These are phyloP conservation scores for Sherardia arvensis DNA, from an alignment of 257 asterid species.

Conservation along the genomic window DNA sequence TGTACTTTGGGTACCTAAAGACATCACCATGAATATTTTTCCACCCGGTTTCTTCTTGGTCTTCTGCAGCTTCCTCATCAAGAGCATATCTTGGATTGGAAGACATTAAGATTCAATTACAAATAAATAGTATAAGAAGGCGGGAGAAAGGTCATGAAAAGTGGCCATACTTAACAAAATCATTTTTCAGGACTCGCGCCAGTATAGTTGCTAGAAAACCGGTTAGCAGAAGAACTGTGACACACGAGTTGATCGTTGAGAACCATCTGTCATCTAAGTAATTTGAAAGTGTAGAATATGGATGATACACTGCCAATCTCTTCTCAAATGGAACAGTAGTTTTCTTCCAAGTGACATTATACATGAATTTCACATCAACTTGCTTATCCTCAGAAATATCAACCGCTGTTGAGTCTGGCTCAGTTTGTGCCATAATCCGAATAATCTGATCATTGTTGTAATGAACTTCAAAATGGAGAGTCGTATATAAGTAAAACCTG, in stretches of 20 bases:
- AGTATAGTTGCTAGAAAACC: constrained; percentile 34
- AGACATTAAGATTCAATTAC: neutral
- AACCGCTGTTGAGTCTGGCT: constrained; percentile 23
- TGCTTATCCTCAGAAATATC: constrained; percentile 34
- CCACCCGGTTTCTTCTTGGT: constrained; percentile 40
- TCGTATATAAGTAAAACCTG: constrained; percentile 27
- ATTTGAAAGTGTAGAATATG: constrained; percentile 26
- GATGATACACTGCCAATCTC: constrained; percentile 30
- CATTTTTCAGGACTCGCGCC: constrained; percentile 35
- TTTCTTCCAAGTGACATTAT: constrained; percentile 33
- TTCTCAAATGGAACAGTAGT: constrained; percentile 26
- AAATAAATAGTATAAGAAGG: neutral
- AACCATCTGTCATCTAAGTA: constrained; percentile 35
- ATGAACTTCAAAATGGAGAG: constrained; percentile 30
- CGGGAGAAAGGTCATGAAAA: neutral
- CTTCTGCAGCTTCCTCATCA: constrained; percentile 35
- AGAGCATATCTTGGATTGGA: constrained; percentile 23
- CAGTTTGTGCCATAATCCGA: constrained; percentile 27
- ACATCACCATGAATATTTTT: constrained; percentile 38
- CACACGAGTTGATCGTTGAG: constrained; percentile 36
- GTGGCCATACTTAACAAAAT: constrained; percentile 27
- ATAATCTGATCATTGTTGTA: constrained; percentile 30
- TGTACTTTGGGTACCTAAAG: constrained; percentile 30
- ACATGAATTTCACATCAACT: constrained; percentile 29
- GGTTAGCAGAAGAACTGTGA: constrained; percentile 34